A percentile compares a stretch with the other conserved stretches of the same genome.
phyloP scores from a whole-genome alignment of 345 rosid genomes.

The Kernera saxatilis region DNA sequence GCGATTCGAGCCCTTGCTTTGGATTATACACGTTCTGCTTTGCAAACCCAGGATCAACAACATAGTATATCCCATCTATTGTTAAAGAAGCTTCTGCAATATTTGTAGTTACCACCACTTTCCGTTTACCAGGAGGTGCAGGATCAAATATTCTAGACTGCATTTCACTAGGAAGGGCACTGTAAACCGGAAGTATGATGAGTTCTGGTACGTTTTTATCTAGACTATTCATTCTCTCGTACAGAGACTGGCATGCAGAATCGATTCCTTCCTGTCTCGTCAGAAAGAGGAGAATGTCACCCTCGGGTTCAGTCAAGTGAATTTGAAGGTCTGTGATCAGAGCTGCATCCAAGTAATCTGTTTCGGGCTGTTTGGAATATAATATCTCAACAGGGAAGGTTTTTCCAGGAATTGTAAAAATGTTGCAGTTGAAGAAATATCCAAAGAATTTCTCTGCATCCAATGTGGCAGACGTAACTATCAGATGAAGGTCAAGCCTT shows the following conservation, averaged over 20 bases:
- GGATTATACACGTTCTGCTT: conserved; percentile 82
- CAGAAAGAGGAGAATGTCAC: conserved; percentile 73
- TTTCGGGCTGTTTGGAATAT: conserved; percentile 80
- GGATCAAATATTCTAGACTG: conserved; percentile 85
- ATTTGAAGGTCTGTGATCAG: conserved; percentile 69
- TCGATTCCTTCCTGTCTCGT: conserved; percentile 90
- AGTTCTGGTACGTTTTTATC: conserved; percentile 71
- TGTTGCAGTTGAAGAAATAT: conserved; percentile 72
- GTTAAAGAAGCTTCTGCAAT: conserved; percentile 84
- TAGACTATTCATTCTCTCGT: conserved; percentile 66
- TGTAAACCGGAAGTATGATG: conserved; percentile 73
- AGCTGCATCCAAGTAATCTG: conserved; percentile 80
- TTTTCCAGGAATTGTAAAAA: conserved; percentile 83
- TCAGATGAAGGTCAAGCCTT: conserved; percentile 62
- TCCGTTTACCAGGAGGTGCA: conserved; percentile 75
- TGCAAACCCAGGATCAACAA: conserved; percentile 83
- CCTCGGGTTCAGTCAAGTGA: conserved; percentile 89
- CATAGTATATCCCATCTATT: conserved; percentile 73
- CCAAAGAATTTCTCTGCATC: conserved; percentile 84
- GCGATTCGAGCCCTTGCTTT: conserved; percentile 71
- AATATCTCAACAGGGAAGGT: conserved; percentile 75
- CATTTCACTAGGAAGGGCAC: conserved; percentile 89
- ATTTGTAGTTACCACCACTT: conserved; percentile 83
- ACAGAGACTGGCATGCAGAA: conserved; percentile 69
- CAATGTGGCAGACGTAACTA: conserved; percentile 77